Evolutionary conservation across 768 basidiomycete genomes (phyloP).

Genomic region (Kwoniella sp.): DNA sequence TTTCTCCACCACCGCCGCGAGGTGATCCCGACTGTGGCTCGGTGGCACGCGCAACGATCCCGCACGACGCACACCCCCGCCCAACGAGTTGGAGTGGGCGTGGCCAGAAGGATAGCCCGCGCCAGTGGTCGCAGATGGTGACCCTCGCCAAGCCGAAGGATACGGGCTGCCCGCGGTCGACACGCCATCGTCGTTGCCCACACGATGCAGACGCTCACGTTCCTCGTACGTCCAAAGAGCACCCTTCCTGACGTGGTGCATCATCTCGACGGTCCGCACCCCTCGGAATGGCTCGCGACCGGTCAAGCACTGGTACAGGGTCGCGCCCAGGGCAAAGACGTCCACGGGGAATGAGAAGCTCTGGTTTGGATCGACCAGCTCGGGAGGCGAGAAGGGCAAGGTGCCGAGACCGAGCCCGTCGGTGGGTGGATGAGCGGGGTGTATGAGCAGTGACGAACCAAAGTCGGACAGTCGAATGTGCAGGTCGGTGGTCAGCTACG

Average conservation of each 20-base stretch:
- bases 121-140: slow-evolving; percentile 1
- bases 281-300: slow-evolving; percentile 52
- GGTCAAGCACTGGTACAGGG: slow-evolving; percentile 50
- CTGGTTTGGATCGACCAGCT: slow-evolving; percentile 49
- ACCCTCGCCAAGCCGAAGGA: slow-evolving; percentile 28
- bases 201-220: slow-evolving; percentile 31
- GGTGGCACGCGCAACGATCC: slow-evolving; percentile 33
- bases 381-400: slow-evolving; percentile 52
- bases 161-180: slow-evolving; percentile 22
- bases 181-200: slow-evolving; percentile 24
- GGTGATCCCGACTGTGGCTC: slow-evolving; percentile 2
- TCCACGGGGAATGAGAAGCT: slow-evolving; percentile 52
- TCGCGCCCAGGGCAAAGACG: slow-evolving; percentile 53
- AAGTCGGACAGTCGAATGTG: slow-evolving; percentile 52
- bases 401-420: slow-evolving; percentile 53
- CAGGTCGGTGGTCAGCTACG: slow-evolving; percentile 39
- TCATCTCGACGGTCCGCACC: slow-evolving; percentile 48
- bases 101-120: slow-evolving; percentile 9
- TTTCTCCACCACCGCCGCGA: background rate
- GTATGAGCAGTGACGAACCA: slow-evolving; percentile 51
- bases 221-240: slow-evolving; percentile 52
- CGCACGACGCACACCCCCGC: slow-evolving; percentile 23
- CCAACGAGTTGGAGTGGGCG: background rate
- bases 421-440: slow-evolving; percentile 37
- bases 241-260: slow-evolving; percentile 49